Conservation (phyloP, 1,284 basidiomycete genomes). For the Tylopilus orsonianus region DNA sequence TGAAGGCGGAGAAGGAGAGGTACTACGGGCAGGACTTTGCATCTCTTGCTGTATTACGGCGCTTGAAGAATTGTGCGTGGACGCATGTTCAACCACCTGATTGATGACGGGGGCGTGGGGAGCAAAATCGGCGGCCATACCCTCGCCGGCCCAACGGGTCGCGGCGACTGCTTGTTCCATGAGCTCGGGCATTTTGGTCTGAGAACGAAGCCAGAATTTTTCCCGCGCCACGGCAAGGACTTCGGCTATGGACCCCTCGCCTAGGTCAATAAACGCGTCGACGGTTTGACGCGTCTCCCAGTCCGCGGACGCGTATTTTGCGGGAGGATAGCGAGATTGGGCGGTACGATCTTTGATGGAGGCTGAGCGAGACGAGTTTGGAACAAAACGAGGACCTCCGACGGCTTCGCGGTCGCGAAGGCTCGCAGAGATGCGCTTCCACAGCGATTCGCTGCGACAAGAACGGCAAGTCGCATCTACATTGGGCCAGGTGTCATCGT, state of each 20-base stretch:
- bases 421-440: conserved; percentile 48
- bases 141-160: conserved; percentile 45
- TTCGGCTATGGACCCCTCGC: conserved; percentile 65
- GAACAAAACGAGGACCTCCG: conserved; percentile 46
- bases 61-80: conserved; percentile 12
- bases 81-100: conserved; percentile 8
- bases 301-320: conserved; percentile 44
- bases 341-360: conserved; percentile 17
- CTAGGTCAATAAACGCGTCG: conserved; percentile 67
- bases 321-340: conserved; percentile 28
- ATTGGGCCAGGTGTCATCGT: conserved; percentile 62
- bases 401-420: conserved; percentile 58
- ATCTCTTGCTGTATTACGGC: conserved; percentile 8
- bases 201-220: conserved; percentile 63
- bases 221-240: conserved; percentile 63
- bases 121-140: conserved; percentile 36
- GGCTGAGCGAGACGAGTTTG: conserved; percentile 10
- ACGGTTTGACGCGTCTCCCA: conserved; percentile 66
- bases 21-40: conserved; percentile 22
- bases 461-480: conserved; percentile 63
- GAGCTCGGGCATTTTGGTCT: conserved; percentile 65
- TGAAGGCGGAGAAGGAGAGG: conserved; percentile 30
- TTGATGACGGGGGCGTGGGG: conserved; percentile 20
- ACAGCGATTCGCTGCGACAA: conserved; percentile 62
- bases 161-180: conserved; percentile 66